Conservation (phyloP, 768 basidiomycete species). For the Lentinus brumalis region DNA sequence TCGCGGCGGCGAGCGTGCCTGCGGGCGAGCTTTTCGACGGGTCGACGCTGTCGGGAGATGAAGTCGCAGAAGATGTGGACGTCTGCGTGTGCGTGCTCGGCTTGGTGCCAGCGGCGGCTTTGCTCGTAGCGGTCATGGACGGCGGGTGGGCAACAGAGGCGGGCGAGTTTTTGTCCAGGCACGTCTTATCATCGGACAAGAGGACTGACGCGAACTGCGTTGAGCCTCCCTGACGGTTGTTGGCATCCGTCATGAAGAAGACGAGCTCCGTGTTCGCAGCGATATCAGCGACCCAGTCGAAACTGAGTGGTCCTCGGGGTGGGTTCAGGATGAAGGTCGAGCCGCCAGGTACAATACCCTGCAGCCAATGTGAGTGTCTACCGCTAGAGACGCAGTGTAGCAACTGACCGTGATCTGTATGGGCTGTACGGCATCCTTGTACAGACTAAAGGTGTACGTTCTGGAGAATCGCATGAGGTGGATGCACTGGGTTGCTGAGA, state of each 20-base stretch:
- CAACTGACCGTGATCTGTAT: too few species aligned
- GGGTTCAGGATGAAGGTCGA: slow-evolving; percentile 25
- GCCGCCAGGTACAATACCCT: slow-evolving; percentile 33
- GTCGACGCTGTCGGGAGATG: neutral
- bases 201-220: slow-evolving; percentile 22
- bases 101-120: slow-evolving; percentile 35
- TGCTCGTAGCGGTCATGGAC: slow-evolving; percentile 38
- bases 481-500: too few species aligned
- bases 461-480: too few species aligned
- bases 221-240: slow-evolving; percentile 29
- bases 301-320: slow-evolving; percentile 24
- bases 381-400: slow-evolving; percentile 13
- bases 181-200: slow-evolving; percentile 24
- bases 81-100: neutral
- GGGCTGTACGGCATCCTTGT: slow-evolving; percentile 26
- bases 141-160: slow-evolving; percentile 25
- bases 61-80: too few species aligned
- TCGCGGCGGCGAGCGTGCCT: slow-evolving; percentile 24
- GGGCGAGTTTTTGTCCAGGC: slow-evolving; percentile 27
- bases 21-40: slow-evolving; percentile 13
- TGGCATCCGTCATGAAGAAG: slow-evolving; percentile 28
- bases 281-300: slow-evolving; percentile 30
- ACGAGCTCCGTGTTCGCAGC: slow-evolving; percentile 21
- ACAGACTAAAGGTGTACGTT: neutral
- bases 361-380: slow-evolving; percentile 31